phyloP scores from a whole-genome alignment of 352 stramenopile genomes.

The Globisporangium iwayamae region DNA sequence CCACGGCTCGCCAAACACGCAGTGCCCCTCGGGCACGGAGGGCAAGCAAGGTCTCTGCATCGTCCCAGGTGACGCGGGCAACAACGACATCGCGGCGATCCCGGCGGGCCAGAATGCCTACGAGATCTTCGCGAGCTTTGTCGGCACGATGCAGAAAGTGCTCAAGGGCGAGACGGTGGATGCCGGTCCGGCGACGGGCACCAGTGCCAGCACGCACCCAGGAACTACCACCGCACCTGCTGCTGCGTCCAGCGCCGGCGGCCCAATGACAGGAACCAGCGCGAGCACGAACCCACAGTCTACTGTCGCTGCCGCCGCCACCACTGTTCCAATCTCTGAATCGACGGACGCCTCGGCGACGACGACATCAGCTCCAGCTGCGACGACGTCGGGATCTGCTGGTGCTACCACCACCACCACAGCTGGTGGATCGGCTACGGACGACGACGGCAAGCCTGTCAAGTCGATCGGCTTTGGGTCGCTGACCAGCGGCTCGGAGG shows the following conservation, averaged over 20 bases:
- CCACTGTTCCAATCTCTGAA: neutral
- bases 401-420: neutral
- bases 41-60: constrained; percentile 45
- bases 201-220: constrained; percentile 13
- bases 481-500: constrained; percentile 6
- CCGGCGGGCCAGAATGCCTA: constrained; percentile 51
- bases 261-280: neutral
- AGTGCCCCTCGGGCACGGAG: constrained; percentile 48
- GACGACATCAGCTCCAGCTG: neutral
- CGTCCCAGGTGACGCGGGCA: constrained; percentile 39
- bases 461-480: constrained; percentile 18
- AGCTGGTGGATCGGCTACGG: neutral
- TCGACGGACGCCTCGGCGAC: neutral
- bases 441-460: neutral
- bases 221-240: neutral
- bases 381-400: neutral
- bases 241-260: neutral
- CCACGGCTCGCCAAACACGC: constrained; percentile 39
- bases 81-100: constrained; percentile 53
- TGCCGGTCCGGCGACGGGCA: constrained; percentile 18
- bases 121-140: constrained; percentile 53
- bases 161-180: constrained; percentile 30
- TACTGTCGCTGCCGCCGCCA: neutral
- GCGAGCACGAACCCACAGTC: constrained; percentile 1
- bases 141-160: constrained; percentile 46